Evolutionary conservation across 2,329 filamentous ascomycete species (phyloP), one percentile per base, ranked within the genome.

Genomic region (Trichoderma brevicompactum): DNA sequence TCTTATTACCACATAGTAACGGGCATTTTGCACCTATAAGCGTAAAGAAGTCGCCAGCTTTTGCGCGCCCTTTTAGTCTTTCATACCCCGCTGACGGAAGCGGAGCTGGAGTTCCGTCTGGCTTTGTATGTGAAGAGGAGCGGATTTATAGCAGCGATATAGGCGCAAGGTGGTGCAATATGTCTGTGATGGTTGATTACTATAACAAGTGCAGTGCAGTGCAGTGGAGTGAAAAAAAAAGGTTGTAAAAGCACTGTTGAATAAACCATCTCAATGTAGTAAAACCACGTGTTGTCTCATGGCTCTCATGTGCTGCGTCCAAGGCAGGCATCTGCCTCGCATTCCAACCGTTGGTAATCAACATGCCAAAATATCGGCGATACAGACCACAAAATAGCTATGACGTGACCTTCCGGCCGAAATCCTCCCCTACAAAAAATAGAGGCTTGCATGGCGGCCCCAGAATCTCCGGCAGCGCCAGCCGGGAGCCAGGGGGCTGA

Each of bases 1-100:
- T 60, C 36, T 38, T 17, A 60, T 41, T 50, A 41, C 43, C 34
- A 49, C 54, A 58, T 46, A 58, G n/a, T 36, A 46, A 44, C 36
- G 28, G 12, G 54, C 23, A 46, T 36, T 19, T 19, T 46, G 54
- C 54, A 15, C 41, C 28, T 36, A 19, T 46, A 17, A 46, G 23
- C n/a, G 15, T 17, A 34, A 41, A 49, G 34, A 4, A 32, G 7
- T 7, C 6, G 19, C 23, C 34, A 13, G 13, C 44, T 48, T 59
- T 38, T 36, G 17, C 12, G 23, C 10, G 17, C 5, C 5, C 15
- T 56, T 7, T 4, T 36, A 12, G 3, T 23, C 23, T 34, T 12
- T 12, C 4, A 23, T 41, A 40, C 34, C 44, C 56, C 56, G 44
- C 46, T 10, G 44, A 40, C 19, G 19, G 19, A 50, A 10, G 41